A percentile compares a stretch with the other conserved stretches of the same genome.
Conservation (phyloP, 441 rosid species). For the Pelargonium fulgidum region DNA sequence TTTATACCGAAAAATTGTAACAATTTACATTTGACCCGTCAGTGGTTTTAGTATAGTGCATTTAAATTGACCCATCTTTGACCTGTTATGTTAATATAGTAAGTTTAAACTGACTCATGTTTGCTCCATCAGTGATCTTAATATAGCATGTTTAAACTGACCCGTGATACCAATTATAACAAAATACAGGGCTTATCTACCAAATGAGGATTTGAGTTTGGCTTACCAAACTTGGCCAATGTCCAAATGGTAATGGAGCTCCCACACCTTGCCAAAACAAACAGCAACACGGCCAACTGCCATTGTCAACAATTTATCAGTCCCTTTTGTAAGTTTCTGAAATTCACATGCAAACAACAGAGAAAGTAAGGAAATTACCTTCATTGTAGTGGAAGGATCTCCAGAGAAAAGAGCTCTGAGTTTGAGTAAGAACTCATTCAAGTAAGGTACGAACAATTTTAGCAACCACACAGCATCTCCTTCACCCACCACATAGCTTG, state of each 20-base stretch:
- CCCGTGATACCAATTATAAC: background rate
- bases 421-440: conserved; percentile 69
- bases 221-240: conserved; percentile 64
- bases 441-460: conserved; percentile 60
- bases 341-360: background rate
- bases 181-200: too few species aligned
- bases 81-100: too few species aligned
- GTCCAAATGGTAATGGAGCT: conserved; percentile 90
- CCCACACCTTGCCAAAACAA: conserved; percentile 76
- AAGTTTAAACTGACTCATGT: too few species aligned
- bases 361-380: conserved; percentile 33
- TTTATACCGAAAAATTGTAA: too few species aligned
- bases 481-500: conserved; percentile 57
- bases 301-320: conserved; percentile 26
- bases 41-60: too few species aligned
- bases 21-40: too few species aligned
- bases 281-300: conserved; percentile 85
- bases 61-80: too few species aligned
- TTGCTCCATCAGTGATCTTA: too few species aligned
- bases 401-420: conserved; percentile 80
- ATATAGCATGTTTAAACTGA: too few species aligned
- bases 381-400: conserved; percentile 88
- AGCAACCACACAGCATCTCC: conserved; percentile 72
- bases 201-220: background rate
- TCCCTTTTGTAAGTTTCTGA: conserved; percentile 1